Evolutionary conservation across 2,329 filamentous ascomycete genomes (phyloP).

Genomic region (Botryotinia globosa): DNA sequence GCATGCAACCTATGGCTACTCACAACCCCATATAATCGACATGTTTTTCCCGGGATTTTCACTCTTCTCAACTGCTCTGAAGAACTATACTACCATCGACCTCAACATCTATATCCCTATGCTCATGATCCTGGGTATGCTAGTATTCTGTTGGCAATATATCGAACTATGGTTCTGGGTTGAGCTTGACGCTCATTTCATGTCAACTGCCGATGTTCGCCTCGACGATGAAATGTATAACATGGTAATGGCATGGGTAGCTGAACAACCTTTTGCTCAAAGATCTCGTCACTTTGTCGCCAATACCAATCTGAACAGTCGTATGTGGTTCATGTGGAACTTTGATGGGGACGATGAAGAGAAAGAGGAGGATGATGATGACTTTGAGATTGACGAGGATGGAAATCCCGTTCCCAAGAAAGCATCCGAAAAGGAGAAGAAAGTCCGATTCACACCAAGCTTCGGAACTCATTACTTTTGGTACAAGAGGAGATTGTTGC

Average conservation of each 20-base stretch:
- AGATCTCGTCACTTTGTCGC: slow-evolving; percentile 61
- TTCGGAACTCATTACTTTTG: slow-evolving; percentile 68
- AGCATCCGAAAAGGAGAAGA: slow-evolving; percentile 39
- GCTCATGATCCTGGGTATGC: slow-evolving; percentile 49
- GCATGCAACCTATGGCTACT: slow-evolving; percentile 29
- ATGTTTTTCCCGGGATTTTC: slow-evolving; percentile 65
- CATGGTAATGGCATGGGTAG: slow-evolving; percentile 69
- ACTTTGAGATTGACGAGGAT: slow-evolving; percentile 31
- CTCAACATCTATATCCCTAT: slow-evolving; percentile 60
- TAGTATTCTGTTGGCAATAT: slow-evolving; percentile 54
- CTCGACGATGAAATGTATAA: slow-evolving; percentile 72
- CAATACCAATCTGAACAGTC: slow-evolving; percentile 58
- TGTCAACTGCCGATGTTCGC: slow-evolving; percentile 64
- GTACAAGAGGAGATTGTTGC: slow-evolving; percentile 57
- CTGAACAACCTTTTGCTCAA: slow-evolving; percentile 58
- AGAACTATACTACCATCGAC: slow-evolving; percentile 59
- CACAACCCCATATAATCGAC: slow-evolving; percentile 48
- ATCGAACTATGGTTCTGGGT: slow-evolving; percentile 48
- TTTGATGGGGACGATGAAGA: slow-evolving; percentile 46
- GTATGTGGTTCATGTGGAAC: slow-evolving; percentile 49
- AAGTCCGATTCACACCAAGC: slow-evolving; percentile 61
- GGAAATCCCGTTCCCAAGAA: slow-evolving; percentile 26
- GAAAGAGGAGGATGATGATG: slow-evolving; percentile 44
- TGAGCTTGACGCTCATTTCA: slow-evolving; percentile 53
- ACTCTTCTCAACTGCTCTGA: slow-evolving; percentile 51